Conservation (phyloP, 2,329 filamentous ascomycete species). For the Dactylellina sp. region DNA sequence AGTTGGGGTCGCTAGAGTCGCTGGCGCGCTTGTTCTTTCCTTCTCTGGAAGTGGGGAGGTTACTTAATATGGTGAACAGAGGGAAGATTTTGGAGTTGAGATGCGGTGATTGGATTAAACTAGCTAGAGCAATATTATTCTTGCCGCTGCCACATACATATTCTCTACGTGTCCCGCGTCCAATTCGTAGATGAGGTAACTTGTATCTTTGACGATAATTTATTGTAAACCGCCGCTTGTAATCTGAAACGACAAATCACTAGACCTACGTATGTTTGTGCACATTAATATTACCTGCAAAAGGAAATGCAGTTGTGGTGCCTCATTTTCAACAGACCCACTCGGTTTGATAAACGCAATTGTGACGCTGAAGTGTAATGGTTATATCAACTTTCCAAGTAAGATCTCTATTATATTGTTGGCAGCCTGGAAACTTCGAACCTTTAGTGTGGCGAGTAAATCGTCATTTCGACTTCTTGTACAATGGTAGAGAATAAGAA, state of each 20-base stretch:
- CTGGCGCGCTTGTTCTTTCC: constrained; percentile 17
- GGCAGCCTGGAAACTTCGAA: neutral
- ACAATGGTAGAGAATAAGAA: neutral
- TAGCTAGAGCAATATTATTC: constrained; percentile 6
- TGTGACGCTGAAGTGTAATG: neutral
- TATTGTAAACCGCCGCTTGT: too few relatives aligned
- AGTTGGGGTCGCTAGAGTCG: constrained; percentile 26
- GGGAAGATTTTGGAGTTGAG: neutral
- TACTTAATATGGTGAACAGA: neutral
- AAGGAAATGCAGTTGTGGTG: neutral
- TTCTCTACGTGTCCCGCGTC: neutral
- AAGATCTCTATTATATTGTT: too few relatives aligned
- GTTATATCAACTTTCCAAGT: too few relatives aligned
- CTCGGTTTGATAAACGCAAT: neutral
- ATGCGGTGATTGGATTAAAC: neutral
- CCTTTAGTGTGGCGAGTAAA: too few relatives aligned
- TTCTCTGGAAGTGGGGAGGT: neutral
- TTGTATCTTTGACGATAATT: neutral
- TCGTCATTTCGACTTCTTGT: too few relatives aligned
- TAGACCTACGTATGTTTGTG: neutral
- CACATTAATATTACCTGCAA: neutral
- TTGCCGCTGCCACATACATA: too few relatives aligned
- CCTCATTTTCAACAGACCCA: neutral
- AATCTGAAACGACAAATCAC: neutral
- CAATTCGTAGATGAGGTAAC: neutral